Conservation (phyloP, 2,329 filamentous ascomycete species). For the Triangularia verruculosa region DNA sequence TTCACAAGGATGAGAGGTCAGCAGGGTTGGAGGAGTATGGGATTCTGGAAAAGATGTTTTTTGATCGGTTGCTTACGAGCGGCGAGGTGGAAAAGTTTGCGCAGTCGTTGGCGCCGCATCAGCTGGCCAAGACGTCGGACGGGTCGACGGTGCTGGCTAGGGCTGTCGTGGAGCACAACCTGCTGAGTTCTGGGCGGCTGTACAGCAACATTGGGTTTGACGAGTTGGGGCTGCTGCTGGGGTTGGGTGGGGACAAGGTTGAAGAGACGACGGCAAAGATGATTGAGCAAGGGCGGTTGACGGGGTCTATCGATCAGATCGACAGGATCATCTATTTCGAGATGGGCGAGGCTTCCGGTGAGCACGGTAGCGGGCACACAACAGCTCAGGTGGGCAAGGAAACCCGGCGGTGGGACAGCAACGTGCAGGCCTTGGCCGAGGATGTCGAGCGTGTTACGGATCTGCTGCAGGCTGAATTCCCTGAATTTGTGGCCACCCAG, state of each 20-base stretch:
- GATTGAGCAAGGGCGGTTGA: constrained; percentile 89
- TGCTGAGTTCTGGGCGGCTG: constrained; percentile 77
- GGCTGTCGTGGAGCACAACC: constrained; percentile 93
- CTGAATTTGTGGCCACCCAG: constrained; percentile 37
- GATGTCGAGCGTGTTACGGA: constrained; percentile 45
- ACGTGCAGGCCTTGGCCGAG: constrained; percentile 81
- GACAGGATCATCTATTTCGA: constrained; percentile 86
- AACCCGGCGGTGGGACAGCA: constrained; percentile 82
- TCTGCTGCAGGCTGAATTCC: constrained; percentile 66
- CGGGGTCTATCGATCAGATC: constrained; percentile 92
- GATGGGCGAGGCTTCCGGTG: constrained; percentile 64
- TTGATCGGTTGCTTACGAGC: constrained; percentile 77
- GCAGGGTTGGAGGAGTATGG: constrained; percentile 72
- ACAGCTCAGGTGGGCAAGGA: constrained; percentile 64
- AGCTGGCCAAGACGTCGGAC: constrained; percentile 84
- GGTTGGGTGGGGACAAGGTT: constrained; percentile 73
- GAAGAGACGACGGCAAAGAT: constrained; percentile 91
- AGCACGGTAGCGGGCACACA: constrained; percentile 65
- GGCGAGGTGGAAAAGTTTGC: constrained; percentile 87
- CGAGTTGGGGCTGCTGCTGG: constrained; percentile 72
- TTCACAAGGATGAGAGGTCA: constrained; percentile 92
- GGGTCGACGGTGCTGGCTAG: constrained; percentile 90
- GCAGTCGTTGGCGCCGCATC: constrained; percentile 75
- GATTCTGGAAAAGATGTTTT: constrained; percentile 96
- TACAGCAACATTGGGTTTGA: constrained; percentile 77